Percentiles rank a stretch among this genome's conserved stretches.
phyloP scores from a whole-genome alignment of 1,284 basidiomycete species.

The Ceratobasidium sp. region DNA sequence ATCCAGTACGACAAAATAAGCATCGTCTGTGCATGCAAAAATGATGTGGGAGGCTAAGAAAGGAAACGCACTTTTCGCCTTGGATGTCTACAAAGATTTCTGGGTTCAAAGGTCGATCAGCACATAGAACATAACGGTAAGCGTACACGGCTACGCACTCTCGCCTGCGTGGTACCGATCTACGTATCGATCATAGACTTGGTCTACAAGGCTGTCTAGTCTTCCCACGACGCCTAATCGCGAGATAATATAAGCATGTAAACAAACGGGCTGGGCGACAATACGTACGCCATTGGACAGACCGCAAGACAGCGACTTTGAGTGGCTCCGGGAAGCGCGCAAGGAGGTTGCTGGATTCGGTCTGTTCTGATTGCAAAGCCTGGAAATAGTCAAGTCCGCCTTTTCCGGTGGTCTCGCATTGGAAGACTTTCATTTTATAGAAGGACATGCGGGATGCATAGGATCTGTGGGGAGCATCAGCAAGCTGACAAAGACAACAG shows the following conservation, averaged over 20 bases:
- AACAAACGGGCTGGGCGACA: slow-evolving; percentile 43
- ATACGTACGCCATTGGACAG: slow-evolving; percentile 93
- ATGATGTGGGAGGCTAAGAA: slow-evolving; percentile 63
- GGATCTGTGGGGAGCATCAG: slow-evolving; percentile 59
- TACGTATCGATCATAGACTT: slow-evolving; percentile 92
- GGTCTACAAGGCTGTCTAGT: slow-evolving; percentile 91
- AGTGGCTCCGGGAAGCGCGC: slow-evolving; percentile 89
- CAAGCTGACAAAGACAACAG: slow-evolving; percentile 21
- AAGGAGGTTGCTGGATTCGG: slow-evolving; percentile 86
- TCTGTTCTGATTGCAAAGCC: slow-evolving; percentile 87
- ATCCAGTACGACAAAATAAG: slow-evolving; percentile 41
- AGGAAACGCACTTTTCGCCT: slow-evolving; percentile 79
- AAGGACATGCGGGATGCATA: slow-evolving; percentile 91
- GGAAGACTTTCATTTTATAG: slow-evolving; percentile 90
- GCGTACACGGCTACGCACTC: slow-evolving; percentile 60
- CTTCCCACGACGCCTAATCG: slow-evolving; percentile 89
- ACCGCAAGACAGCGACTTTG: slow-evolving; percentile 86
- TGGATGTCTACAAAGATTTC: slow-evolving; percentile 82
- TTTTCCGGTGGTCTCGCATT: slow-evolving; percentile 94
- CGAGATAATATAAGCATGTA: slow-evolving; percentile 36
- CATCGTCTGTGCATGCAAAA: slow-evolving; percentile 66
- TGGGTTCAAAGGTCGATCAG: slow-evolving; percentile 50
- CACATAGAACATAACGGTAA: slow-evolving; percentile 34
- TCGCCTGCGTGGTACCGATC: slow-evolving; percentile 92
- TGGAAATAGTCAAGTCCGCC: slow-evolving; percentile 92